Evolutionary conservation across 768 basidiomycete species (phyloP).

Genomic region (Suillus bovinus): DNA sequence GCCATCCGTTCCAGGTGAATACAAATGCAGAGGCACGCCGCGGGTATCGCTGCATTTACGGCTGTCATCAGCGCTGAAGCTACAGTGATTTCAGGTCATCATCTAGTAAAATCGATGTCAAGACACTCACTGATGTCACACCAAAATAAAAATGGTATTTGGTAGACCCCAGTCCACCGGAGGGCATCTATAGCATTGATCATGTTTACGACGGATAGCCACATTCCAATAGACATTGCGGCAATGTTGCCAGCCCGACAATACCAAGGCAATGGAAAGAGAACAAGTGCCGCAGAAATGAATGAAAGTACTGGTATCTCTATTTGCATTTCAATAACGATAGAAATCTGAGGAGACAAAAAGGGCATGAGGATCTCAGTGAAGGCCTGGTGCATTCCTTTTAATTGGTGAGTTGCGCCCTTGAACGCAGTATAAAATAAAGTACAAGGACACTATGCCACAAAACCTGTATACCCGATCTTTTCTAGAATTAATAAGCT

Average conservation of each 20-base stretch:
- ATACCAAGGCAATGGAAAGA: conserved; percentile 43
- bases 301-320: conserved; percentile 46
- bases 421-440: background rate
- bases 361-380: too few relatives aligned
- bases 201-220: conserved; percentile 51
- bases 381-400: background rate
- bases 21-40: conserved; percentile 56
- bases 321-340: conserved; percentile 21
- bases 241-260: conserved; percentile 45
- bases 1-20: conserved; percentile 54
- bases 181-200: conserved; percentile 58
- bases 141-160: conserved; percentile 55
- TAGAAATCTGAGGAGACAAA: conserved; percentile 4
- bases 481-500: conserved; percentile 21
- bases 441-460: conserved; percentile 21
- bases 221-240: conserved; percentile 47
- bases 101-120: background rate
- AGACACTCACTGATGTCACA: conserved; percentile 69
- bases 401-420: background rate
- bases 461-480: conserved; percentile 1
- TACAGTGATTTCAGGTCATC: conserved; percentile 31
- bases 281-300: conserved; percentile 41
- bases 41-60: conserved; percentile 56
- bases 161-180: conserved; percentile 53
- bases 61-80: conserved; percentile 58